Percentiles rank a stretch among this genome's conserved stretches.
Evolutionary conservation across 2,329 filamentous ascomycete genomes (phyloP).

Genomic region (Tolypocladium paradoxum): DNA sequence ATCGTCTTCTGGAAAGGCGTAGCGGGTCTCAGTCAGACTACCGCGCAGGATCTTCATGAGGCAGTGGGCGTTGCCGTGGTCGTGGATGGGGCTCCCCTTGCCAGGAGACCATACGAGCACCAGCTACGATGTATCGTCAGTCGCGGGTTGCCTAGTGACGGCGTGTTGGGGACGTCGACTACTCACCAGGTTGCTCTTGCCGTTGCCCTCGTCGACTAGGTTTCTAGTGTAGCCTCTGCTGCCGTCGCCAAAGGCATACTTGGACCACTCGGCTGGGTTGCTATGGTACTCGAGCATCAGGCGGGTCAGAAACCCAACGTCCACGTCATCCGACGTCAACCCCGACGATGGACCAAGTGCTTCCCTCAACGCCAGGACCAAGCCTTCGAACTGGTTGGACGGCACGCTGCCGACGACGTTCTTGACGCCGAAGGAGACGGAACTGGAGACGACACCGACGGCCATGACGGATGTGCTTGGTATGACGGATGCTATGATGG

Average conservation of each 20-base stretch:
- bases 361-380: slow-evolving; percentile 63
- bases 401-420: slow-evolving; percentile 14
- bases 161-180: not conserved
- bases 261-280: slow-evolving; percentile 57
- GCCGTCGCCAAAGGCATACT: slow-evolving; percentile 63
- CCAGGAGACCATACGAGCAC: slow-evolving; percentile 84
- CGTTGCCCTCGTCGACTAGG: slow-evolving; percentile 82
- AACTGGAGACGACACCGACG: slow-evolving; percentile 20
- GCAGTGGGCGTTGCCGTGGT: slow-evolving; percentile 82
- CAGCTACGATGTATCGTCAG: slow-evolving; percentile 39
- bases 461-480: slow-evolving; percentile 19
- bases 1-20: slow-evolving; percentile 52
- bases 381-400: slow-evolving; percentile 49
- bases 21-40: slow-evolving; percentile 69
- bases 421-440: slow-evolving; percentile 8
- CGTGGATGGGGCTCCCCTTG: slow-evolving; percentile 76
- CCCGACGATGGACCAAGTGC: slow-evolving; percentile 73
- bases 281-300: slow-evolving; percentile 70
- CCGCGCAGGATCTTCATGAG: slow-evolving; percentile 84
- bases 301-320: slow-evolving; percentile 57
- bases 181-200: slow-evolving; percentile 60
- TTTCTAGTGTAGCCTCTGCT: slow-evolving; percentile 73
- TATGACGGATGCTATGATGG: slow-evolving; percentile 2
- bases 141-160: not conserved
- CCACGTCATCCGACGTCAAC: slow-evolving; percentile 70